Base-by-base conservation (phyloP, 345 rosid species). In the Draba incana region DNA sequence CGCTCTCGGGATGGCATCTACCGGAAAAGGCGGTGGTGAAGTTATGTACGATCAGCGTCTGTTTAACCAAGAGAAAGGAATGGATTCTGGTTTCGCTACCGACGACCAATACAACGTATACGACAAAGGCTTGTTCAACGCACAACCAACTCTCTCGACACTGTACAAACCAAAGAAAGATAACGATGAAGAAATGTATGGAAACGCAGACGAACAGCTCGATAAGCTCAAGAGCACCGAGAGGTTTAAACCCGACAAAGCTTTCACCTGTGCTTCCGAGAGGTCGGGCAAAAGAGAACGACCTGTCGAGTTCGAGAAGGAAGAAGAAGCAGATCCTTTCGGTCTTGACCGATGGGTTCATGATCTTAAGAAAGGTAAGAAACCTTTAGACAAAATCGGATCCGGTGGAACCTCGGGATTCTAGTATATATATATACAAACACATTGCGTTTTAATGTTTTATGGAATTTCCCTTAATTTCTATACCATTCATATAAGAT, bases 71-170 rank as follows among this genome's bases (percentile, higher is more conserved):
- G 97, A 92, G 73, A 94, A 94, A 76, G 99, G 99, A 56, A 91
- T 92, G 99, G 97, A 81, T 65, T 94, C 98, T 16, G 99, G 99
- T 27, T 94, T 94, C 65, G 87, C 88, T 20, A 78, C 92, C 0
- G 99, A 94, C 25, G 99, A 94, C 60, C 99, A 94, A n/a, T 94
- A 94, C 80, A 92, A 88, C 12, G 84, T 94, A 12, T 94, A 94
- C 12, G 97, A 89, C 62, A 89, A 89, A 59, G 98, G 99, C 52
- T 77, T 94, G 62, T 92, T 94, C 60, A 86, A 87, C 0, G 92
- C 99, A 23, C 97, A 86, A 66, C 82, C 92, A 0, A 94, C 98
- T 8, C 96, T 94, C 39, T 89, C 99, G 3, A 92, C 95, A 10
- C 78, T 94, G 42, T 88, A 91, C 73, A 80, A 79, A 72, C 98